Conservation (phyloP, 345 rosid species). For the Eucalyptus guilfoylei region DNA sequence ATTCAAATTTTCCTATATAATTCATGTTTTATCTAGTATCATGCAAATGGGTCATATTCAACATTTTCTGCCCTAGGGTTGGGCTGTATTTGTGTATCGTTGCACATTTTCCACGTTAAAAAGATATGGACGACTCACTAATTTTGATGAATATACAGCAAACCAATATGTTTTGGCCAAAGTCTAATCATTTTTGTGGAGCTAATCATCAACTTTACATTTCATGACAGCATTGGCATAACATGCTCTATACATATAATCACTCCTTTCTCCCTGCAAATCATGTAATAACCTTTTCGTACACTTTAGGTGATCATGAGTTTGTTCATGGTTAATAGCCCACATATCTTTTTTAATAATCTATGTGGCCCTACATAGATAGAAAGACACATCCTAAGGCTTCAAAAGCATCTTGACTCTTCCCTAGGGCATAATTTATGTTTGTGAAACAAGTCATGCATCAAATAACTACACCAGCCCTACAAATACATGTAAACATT, state of each 20-base stretch:
- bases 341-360: too few species aligned
- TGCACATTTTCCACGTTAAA: neutral
- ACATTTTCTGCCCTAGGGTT: neutral
- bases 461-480: neutral
- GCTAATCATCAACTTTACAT: neutral
- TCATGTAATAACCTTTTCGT: too few species aligned
- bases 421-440: neutral
- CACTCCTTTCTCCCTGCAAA: neutral
- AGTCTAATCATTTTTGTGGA: neutral
- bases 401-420: neutral
- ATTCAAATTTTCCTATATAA: neutral
- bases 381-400: neutral
- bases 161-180: neutral
- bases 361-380: neutral
- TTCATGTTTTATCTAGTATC: neutral
- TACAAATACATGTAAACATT: neutral
- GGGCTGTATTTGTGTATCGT: neutral
- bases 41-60: neutral
- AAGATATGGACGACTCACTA: neutral
- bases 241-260: neutral
- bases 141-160: neutral
- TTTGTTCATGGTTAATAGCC: neutral
- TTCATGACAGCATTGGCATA: neutral
- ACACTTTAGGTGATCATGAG: neutral
- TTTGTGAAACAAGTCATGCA: neutral